Conservation (phyloP, 192 early-diverging fungal species). For the Haplosporangium gracile region DNA sequence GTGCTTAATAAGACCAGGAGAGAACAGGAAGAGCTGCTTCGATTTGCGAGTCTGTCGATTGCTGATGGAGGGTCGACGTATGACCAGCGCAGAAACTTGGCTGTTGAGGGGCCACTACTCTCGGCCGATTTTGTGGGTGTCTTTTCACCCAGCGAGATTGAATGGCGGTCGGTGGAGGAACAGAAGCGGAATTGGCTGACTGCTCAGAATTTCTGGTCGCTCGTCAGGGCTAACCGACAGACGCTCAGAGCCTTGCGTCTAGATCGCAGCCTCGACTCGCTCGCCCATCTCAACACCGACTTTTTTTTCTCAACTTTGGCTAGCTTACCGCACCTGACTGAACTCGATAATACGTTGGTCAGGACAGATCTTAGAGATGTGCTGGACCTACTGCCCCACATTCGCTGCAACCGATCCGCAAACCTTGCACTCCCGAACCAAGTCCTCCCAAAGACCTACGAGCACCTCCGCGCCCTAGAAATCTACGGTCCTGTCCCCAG, state of each 20-base stretch:
- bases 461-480: background rate
- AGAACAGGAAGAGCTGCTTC: background rate
- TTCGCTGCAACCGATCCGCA: background rate
- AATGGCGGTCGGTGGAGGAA: background rate
- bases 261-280: conserved; percentile 1
- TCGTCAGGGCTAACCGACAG: background rate
- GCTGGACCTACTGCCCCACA: background rate
- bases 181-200: background rate
- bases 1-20: background rate
- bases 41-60: background rate
- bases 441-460: background rate
- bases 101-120: background rate
- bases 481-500: background rate
- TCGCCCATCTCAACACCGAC: background rate
- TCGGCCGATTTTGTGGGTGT: background rate
- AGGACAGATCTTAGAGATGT: background rate
- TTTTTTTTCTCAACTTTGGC: background rate
- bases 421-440: background rate
- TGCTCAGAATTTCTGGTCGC: background rate
- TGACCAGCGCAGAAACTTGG: background rate
- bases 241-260: background rate
- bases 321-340: background rate
- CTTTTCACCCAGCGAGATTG: background rate
- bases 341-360: background rate
- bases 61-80: background rate